phyloP scores from a whole-genome alignment of 2,329 filamentous ascomycete genomes.

The Apiospora arundinis region DNA sequence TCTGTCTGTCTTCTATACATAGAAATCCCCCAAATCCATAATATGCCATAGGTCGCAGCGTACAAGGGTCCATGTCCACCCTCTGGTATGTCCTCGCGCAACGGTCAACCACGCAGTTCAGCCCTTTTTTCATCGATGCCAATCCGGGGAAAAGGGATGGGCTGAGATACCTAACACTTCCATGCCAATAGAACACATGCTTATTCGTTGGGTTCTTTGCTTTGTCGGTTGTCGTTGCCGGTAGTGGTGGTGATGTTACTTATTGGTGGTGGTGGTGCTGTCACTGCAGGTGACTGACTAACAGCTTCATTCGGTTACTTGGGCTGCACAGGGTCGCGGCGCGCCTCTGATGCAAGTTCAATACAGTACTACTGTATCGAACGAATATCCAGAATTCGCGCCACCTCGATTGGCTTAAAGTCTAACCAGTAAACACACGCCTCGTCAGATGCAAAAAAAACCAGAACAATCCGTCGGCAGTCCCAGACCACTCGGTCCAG shows the following conservation, averaged over 20 bases:
- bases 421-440: background rate
- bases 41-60: slow-evolving; percentile 14
- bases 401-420: background rate
- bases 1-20: too few species aligned
- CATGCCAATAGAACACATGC: slow-evolving; percentile 15
- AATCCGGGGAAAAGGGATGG: slow-evolving; percentile 14
- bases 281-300: background rate
- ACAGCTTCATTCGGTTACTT: background rate
- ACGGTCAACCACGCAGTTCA: background rate
- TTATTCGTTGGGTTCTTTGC: slow-evolving; percentile 1
- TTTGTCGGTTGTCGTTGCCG: slow-evolving; percentile 15
- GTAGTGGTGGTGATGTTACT: slow-evolving; percentile 15
- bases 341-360: background rate
- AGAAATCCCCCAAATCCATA: background rate
- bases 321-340: background rate
- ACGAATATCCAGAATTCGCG: background rate
- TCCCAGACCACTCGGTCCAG: background rate
- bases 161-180: background rate
- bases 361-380: too few species aligned
- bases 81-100: slow-evolving; percentile 1
- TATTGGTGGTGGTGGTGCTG: background rate
- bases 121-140: slow-evolving; percentile 5
- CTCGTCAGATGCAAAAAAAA: background rate
- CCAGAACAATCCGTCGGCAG: background rate
- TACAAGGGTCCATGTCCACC: slow-evolving; percentile 2